phyloP scores from a whole-genome alignment of 2,329 filamentous ascomycete species.

The Scopulariopsis brevicaulis region DNA sequence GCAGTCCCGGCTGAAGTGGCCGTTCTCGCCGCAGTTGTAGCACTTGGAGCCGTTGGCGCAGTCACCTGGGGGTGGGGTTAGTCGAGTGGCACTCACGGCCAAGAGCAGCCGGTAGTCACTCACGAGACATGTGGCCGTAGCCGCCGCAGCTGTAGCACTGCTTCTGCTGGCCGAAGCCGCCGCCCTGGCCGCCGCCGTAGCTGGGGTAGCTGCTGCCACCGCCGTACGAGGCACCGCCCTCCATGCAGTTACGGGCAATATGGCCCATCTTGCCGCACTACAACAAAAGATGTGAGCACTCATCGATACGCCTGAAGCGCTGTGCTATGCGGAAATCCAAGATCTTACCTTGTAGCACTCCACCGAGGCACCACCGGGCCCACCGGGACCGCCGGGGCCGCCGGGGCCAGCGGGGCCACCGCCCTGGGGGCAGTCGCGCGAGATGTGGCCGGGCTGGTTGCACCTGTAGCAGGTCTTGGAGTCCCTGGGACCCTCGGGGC shows the following conservation, averaged over 20 bases:
- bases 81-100: not conserved
- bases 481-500: slow-evolving; percentile 80
- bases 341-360: slow-evolving; percentile 77
- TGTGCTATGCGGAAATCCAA: not conserved
- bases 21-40: slow-evolving; percentile 96
- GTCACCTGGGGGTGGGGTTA: slow-evolving; percentile 43
- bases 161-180: slow-evolving; percentile 51
- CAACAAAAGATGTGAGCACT: slow-evolving; percentile 4
- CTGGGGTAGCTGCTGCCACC: slow-evolving; percentile 35
- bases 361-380: slow-evolving; percentile 37
- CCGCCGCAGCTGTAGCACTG: slow-evolving; percentile 98
- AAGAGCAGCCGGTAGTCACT: slow-evolving; percentile 17
- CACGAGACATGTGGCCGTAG: slow-evolving; percentile 89
- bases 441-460: slow-evolving; percentile 80
- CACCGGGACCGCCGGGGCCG: slow-evolving; percentile 32
- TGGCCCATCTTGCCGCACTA: slow-evolving; percentile 89
- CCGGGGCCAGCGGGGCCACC: slow-evolving; percentile 33
- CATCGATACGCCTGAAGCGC: not conserved
- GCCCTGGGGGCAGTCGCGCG: slow-evolving; percentile 65
- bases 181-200: slow-evolving; percentile 31
- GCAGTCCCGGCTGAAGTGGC: slow-evolving; percentile 93
- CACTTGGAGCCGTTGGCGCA: slow-evolving; percentile 99
- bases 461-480: slow-evolving; percentile 69
- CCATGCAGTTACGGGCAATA: slow-evolving; percentile 84
- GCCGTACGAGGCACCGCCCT: slow-evolving; percentile 43